A percentile compares a stretch with the other conserved stretches of the same genome.
Evolutionary conservation across 2,329 filamentous ascomycete species (phyloP).

Genomic region (Fusarium albosuccineum): DNA sequence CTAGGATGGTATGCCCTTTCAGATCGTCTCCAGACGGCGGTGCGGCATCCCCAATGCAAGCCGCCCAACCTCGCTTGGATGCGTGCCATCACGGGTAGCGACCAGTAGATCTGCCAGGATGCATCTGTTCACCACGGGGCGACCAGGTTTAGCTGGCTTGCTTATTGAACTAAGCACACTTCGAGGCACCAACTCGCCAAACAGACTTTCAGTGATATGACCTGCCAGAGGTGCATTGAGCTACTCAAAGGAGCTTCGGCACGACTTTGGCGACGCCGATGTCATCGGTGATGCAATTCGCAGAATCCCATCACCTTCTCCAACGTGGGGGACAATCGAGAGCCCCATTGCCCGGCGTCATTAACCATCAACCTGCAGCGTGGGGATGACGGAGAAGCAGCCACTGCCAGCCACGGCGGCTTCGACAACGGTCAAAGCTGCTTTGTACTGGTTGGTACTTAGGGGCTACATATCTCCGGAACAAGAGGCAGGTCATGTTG

Average conservation of each 20-base stretch:
- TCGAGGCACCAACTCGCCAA: constrained; percentile 21
- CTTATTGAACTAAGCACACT: constrained; percentile 3
- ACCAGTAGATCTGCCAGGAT: constrained; percentile 26
- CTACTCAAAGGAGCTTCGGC: constrained; percentile 1
- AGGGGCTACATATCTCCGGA: background rate
- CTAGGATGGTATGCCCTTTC: constrained; percentile 1
- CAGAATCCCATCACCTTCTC: constrained; percentile 14
- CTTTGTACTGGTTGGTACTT: background rate
- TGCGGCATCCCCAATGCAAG: constrained; percentile 5
- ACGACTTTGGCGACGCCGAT: constrained; percentile 17
- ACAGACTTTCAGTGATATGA: constrained; percentile 22
- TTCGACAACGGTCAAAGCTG: background rate
- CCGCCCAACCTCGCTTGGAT: constrained; percentile 25
- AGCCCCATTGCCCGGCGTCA: background rate
- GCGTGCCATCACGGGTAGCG: constrained; percentile 16
- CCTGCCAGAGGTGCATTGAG: constrained; percentile 5
- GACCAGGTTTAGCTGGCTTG: constrained; percentile 1
- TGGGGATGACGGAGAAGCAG: background rate
- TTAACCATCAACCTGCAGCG: background rate
- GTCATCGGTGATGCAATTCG: constrained; percentile 24
- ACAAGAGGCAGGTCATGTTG: background rate
- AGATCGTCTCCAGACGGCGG: constrained; percentile 1
- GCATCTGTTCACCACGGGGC: background rate
- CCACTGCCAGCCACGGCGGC: constrained; percentile 2
- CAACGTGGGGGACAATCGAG: background rate